A percentile compares a stretch with the other conserved stretches of the same genome.
Conservation (phyloP, 2,329 filamentous ascomycete genomes). For the Alternaria sp. region DNA sequence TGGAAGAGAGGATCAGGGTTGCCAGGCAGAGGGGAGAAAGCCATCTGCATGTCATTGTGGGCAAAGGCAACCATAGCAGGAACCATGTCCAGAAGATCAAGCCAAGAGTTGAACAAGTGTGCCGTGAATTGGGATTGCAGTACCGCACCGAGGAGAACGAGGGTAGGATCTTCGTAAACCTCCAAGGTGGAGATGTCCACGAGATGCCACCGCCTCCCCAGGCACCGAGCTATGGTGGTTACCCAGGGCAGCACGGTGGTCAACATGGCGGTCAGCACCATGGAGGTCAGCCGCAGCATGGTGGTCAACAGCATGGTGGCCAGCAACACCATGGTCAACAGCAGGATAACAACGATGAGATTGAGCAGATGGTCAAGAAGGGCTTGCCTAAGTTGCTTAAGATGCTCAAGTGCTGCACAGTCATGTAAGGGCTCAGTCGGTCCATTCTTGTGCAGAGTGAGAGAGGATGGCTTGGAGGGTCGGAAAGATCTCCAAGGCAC, state of each 20-base stretch:
- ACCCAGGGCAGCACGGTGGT: conserved; percentile 55
- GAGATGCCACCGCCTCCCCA: conserved; percentile 51
- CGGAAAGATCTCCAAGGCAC: not conserved
- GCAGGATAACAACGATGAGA: conserved; percentile 61
- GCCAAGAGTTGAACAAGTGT: conserved; percentile 90
- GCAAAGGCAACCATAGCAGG: conserved; percentile 88
- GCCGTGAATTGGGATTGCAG: conserved; percentile 81
- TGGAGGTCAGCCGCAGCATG: conserved; percentile 28
- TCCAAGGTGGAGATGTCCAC: conserved; percentile 72
- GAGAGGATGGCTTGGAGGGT: not conserved
- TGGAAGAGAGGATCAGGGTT: conserved; percentile 84
- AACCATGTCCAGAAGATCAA: conserved; percentile 93
- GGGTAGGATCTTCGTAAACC: conserved; percentile 86
- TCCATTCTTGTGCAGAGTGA: not conserved
- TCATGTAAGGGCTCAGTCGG: conserved; percentile 66
- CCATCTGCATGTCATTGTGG: conserved; percentile 94
- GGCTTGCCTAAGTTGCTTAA: conserved; percentile 68
- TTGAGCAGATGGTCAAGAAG: conserved; percentile 69
- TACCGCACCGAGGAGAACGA: conserved; percentile 89
- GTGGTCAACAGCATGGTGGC: conserved; percentile 2
- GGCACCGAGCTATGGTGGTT: conserved; percentile 49
- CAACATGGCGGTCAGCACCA: conserved; percentile 15
- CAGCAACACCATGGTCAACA: conserved; percentile 48
- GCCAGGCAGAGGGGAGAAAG: conserved; percentile 77
- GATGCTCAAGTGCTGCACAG: conserved; percentile 74